Conservation (phyloP, 352 stramenopile species). For the Blastocystis sp. region DNA sequence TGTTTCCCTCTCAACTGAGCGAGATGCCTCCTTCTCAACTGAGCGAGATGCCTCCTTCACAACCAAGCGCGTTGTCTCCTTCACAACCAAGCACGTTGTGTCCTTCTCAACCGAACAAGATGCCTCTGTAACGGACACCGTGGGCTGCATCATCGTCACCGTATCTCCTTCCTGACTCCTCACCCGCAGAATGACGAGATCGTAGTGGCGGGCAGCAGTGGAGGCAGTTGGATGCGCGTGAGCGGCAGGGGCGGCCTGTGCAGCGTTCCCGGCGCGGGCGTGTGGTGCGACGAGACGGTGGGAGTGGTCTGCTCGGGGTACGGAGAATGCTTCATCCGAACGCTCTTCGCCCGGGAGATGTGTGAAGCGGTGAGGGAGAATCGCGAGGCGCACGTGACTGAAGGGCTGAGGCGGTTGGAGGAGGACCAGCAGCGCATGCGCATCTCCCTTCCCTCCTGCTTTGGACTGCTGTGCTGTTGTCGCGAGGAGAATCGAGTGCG, state of each 20-base stretch:
- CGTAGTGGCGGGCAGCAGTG: conserved; percentile 42
- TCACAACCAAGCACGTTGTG: too few relatives aligned
- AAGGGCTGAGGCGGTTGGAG: neutral
- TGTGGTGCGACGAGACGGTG: conserved; percentile 30
- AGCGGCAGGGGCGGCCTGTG: conserved; percentile 30
- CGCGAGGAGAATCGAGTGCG: neutral
- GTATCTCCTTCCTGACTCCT: neutral
- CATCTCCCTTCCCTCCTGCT: conserved; percentile 12
- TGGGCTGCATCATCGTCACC: conserved; percentile 33
- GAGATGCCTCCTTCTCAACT: too few relatives aligned
- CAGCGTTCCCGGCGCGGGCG: conserved; percentile 44
- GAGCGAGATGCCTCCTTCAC: too few relatives aligned
- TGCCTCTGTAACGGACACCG: conserved; percentile 7
- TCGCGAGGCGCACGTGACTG: neutral
- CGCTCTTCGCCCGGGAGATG: conserved; percentile 6
- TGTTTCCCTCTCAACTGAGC: too few relatives aligned
- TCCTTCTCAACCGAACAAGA: too few relatives aligned
- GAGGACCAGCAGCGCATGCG: conserved; percentile 28
- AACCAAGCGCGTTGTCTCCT: too few relatives aligned
- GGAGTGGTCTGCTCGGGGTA: conserved; percentile 29
- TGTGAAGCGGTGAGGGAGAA: neutral
- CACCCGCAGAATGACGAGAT: neutral
- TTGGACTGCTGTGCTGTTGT: conserved; percentile 4
- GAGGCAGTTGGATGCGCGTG: conserved; percentile 40
- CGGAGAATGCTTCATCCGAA: conserved; percentile 48